Evolutionary conservation across 352 stramenopile genomes (phyloP).

Genomic region (Blastocystis sp.): DNA sequence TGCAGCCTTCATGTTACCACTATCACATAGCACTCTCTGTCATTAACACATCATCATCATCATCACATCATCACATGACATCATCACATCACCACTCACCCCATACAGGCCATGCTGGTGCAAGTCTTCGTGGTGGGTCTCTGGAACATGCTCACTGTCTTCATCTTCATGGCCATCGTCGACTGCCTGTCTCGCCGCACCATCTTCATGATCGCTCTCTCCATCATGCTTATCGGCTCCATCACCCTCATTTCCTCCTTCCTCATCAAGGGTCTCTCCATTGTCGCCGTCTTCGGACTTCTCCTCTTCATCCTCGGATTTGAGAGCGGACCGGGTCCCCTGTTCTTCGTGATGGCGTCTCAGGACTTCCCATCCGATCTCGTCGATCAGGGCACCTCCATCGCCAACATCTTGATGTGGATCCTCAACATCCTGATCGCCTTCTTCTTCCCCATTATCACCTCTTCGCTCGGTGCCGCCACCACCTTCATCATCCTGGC

Average conservation of each 20-base stretch:
- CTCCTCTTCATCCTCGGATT: constrained; percentile 66
- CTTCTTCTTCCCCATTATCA: constrained; percentile 66
- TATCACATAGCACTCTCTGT: neutral
- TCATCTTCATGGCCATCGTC: constrained; percentile 69
- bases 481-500: constrained; percentile 64
- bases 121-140: constrained; percentile 64
- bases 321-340: constrained; percentile 67
- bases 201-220: constrained; percentile 63
- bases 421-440: constrained; percentile 56
- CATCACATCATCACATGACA: neutral
- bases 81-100: neutral
- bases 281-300: constrained; percentile 55
- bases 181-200: constrained; percentile 40
- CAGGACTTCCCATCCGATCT: constrained; percentile 62
- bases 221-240: constrained; percentile 52
- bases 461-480: constrained; percentile 16
- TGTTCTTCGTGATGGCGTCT: constrained; percentile 68
- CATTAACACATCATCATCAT: neutral
- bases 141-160: constrained; percentile 69
- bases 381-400: constrained; percentile 54
- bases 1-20: too few relatives aligned
- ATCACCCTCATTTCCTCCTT: constrained; percentile 31
- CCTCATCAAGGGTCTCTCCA: constrained; percentile 31
- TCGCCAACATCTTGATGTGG: constrained; percentile 65
- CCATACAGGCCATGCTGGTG: constrained; percentile 39